Conservation (phyloP, 306 rosid genomes). For the Oxytropis ochrocephala region DNA sequence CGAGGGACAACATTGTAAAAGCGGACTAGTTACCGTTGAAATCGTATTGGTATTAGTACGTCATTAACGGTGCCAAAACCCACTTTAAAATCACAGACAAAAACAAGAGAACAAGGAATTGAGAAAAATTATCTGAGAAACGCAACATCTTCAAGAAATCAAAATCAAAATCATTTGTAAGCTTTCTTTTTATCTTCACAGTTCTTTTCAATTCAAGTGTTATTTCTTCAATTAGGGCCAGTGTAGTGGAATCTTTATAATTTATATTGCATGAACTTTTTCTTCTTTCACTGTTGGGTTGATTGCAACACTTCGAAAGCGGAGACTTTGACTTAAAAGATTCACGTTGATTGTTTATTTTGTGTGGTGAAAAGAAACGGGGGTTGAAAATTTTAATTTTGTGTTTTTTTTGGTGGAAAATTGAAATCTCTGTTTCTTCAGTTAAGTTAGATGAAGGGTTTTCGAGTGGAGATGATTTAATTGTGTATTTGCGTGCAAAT, state of each 20-base stretch:
- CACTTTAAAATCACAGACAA: neutral
- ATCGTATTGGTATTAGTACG: neutral
- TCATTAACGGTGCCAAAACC: neutral
- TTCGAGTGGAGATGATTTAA: neutral
- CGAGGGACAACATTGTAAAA: slow-evolving; percentile 30
- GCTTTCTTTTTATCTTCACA: slow-evolving; percentile 7
- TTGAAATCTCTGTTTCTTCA: neutral
- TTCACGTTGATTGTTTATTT: neutral
- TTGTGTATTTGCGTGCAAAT: neutral
- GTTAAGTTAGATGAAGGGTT: neutral
- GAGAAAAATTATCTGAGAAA: neutral
- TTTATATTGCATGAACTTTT: neutral
- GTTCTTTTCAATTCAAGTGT: neutral
- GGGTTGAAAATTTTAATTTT: neutral
- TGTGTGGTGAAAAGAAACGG: neutral
- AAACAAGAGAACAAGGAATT: neutral
- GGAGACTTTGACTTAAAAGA: neutral
- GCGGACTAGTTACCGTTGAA: slow-evolving; percentile 39
- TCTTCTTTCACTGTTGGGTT: neutral
- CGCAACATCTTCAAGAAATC: neutral
- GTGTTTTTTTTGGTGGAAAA: neutral
- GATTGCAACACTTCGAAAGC: neutral
- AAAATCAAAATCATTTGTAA: slow-evolving; percentile 3
- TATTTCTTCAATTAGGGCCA: neutral
- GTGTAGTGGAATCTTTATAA: neutral